A percentile compares a stretch with the other conserved stretches of the same genome.
phyloP scores from a whole-genome alignment of 345 rosid species.

The Populus tremula region DNA sequence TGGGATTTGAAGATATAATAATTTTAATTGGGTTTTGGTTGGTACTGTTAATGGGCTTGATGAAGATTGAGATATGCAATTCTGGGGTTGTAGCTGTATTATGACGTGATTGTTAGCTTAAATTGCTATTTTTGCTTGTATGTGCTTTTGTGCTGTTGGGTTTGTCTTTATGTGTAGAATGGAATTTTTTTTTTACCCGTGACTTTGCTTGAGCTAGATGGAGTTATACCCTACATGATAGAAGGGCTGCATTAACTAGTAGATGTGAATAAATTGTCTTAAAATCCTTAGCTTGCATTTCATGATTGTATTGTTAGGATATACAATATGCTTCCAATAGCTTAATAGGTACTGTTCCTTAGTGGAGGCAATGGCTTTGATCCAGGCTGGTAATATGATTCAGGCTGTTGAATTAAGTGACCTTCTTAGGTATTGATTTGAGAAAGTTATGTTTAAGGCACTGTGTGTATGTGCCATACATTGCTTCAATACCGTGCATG shows the following conservation, averaged over 20 bases:
- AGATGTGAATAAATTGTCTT: background rate
- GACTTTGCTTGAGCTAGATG: slow-evolving; percentile 5
- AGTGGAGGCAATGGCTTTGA: background rate
- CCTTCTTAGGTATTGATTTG: background rate
- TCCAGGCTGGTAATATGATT: background rate
- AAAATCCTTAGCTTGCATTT: background rate
- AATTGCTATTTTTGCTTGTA: background rate
- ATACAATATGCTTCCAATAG: background rate
- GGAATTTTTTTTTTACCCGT: background rate
- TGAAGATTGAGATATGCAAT: background rate
- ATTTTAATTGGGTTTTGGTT: background rate
- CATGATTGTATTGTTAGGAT: background rate
- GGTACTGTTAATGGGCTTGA: background rate
- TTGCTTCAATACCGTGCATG: background rate
- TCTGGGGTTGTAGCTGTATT: background rate
- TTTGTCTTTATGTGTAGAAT: background rate
- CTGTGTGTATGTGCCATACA: background rate
- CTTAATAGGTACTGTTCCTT: background rate
- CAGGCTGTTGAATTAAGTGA: background rate
- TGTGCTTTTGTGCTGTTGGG: background rate
- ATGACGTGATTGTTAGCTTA: background rate
- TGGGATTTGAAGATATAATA: background rate
- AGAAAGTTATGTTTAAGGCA: background rate
- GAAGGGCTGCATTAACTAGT: background rate
- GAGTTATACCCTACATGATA: background rate